phyloP scores from a whole-genome alignment of 176 grass and related monocot species.

The Triticum urartu region DNA sequence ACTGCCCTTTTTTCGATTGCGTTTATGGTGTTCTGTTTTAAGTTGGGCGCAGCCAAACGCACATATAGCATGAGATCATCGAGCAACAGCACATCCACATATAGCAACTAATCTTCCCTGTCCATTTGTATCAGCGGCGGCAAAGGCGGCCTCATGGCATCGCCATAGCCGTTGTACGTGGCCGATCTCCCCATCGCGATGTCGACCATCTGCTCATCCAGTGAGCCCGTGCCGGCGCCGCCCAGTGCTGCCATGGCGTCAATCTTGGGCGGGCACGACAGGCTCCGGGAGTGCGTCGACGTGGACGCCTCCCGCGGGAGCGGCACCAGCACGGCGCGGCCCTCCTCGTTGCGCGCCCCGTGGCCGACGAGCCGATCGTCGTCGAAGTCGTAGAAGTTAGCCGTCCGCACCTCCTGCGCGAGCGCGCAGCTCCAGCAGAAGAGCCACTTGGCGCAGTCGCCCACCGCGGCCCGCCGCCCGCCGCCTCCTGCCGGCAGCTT shows the following conservation, averaged over 20 bases:
- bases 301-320: slow-evolving; percentile 59
- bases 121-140: slow-evolving; percentile 52
- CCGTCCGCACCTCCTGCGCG: slow-evolving; percentile 90
- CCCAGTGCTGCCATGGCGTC: background rate
- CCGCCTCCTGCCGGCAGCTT: slow-evolving; percentile 52
- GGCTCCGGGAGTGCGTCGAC: slow-evolving; percentile 32
- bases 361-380: slow-evolving; percentile 50
- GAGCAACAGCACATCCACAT: too few relatives aligned
- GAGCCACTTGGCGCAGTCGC: slow-evolving; percentile 76
- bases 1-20: too few relatives aligned
- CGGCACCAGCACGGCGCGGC: slow-evolving; percentile 55
- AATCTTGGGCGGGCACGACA: slow-evolving; percentile 72
- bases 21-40: too few relatives aligned
- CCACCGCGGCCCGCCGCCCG: slow-evolving; percentile 23
- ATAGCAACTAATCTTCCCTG: background rate
- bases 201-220: slow-evolving; percentile 14
- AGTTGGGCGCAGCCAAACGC: too few relatives aligned
- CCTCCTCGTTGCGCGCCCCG: slow-evolving; percentile 44
- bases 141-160: slow-evolving; percentile 62
- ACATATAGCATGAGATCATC: too few relatives aligned
- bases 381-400: slow-evolving; percentile 87
- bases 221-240: background rate
- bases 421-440: slow-evolving; percentile 89
- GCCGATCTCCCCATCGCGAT: slow-evolving; percentile 48
- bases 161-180: slow-evolving; percentile 27